These are phyloP conservation scores for Fusarium phyllophilum DNA, from an alignment of 2,329 filamentous ascomycete species.

Conservation along the genomic window DNA sequence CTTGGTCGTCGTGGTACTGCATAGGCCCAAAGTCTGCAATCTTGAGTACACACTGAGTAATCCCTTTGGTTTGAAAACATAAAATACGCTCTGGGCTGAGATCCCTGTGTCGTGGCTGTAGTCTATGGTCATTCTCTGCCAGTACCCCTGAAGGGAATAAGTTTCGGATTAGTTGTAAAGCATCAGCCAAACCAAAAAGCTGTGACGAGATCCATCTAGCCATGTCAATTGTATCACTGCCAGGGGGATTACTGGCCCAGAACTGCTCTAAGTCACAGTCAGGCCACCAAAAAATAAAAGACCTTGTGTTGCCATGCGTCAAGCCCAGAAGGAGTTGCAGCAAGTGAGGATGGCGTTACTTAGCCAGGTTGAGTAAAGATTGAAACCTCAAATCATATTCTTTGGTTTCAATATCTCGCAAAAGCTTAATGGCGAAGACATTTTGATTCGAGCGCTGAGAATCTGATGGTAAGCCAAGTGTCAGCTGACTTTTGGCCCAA, in stretches of 20 bases:
- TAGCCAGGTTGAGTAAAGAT: fast-evolving
- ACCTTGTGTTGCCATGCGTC: not conserved
- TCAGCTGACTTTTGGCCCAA: not conserved
- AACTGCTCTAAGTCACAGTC: not conserved
- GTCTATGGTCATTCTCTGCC: not conserved
- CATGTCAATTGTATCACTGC: not conserved
- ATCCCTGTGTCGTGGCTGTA: not conserved
- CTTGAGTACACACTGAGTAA: not conserved
- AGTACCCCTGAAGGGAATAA: not conserved
- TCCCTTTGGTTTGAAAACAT: not conserved
- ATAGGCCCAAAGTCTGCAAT: not conserved
- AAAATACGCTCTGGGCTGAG: not conserved
- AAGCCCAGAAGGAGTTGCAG: not conserved
- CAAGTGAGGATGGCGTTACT: not conserved
- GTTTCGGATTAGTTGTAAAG: not conserved
- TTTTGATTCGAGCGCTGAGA: not conserved
- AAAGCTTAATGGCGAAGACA: not conserved
- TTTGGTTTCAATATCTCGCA: not conserved
- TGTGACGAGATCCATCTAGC: not conserved
- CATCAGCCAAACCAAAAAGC: not conserved
- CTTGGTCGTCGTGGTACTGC: not conserved
- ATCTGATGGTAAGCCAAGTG: not conserved
- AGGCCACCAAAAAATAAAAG: not conserved
- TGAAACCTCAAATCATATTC: not conserved
- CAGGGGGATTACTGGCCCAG: not conserved